Base-by-base conservation (phyloP, 805 yeast genomes). In the Maudiozyma serrabonitensis region DNA sequence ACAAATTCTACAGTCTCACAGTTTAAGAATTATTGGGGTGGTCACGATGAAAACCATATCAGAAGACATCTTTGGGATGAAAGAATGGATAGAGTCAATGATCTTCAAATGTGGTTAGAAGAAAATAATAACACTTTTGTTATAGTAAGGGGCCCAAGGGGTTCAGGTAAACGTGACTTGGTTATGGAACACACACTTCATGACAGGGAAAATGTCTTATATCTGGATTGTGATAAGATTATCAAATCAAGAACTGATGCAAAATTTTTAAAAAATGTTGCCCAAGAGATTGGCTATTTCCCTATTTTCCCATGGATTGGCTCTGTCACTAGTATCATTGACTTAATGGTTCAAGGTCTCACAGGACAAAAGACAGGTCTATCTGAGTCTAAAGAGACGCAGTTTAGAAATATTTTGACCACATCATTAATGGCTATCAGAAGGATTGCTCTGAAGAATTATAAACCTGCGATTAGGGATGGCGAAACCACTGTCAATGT, bases 261-360 rank as follows among this genome's bases (percentile, higher is more conserved):
- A 3, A 75, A 75, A 32, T 80, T 87, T 54, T 69, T 93, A 43
- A 75, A 77, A 49, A 75, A 76, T 47, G 76, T 87, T 18, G 88
- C 98, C 0, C 70, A 69, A 25, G 87, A 87, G 63, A 60, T 89
- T 25, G 99, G 99, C 0, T 93, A 93, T 66, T 87, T 79, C 71
- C 99, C 99, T 0, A 82, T 87, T 6, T 93, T 93, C 64, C 86
- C 96, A 21, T 91, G 97, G 96, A 69, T 90, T 52, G 87, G 87
- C 63, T 78, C 84, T 2, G 69, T 90, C 12, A 80, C 95, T 0
- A 79, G 81, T 50, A 81, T 89, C 51, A 69, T 87, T 44, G 99
- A 93, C 68, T 73, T 93, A 58, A 87, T 82, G 48, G 84, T 86
- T 18, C 95, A 88, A 62, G 91, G 97, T 50, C 64, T 91, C 41